These are phyloP conservation scores for Zelonia costaricensis DNA, from an alignment of 208 protist genomes.

Conservation along the genomic window DNA sequence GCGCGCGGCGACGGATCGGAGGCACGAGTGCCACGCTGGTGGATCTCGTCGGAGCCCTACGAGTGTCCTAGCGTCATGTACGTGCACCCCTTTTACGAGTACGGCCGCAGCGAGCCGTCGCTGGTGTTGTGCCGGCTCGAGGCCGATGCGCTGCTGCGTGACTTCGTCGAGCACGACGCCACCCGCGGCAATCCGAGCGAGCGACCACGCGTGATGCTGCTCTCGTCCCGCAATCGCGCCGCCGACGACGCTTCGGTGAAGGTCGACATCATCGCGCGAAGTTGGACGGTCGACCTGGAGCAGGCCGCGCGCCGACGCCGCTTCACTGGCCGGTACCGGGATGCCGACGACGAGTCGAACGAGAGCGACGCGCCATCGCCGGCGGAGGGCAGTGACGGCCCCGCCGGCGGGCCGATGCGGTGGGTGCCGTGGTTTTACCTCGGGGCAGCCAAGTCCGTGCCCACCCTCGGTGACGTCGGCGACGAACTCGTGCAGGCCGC, in stretches of 20 bases:
- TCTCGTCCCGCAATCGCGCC: neutral
- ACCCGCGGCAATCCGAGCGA: neutral
- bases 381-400: neutral
- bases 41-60: slow-evolving; percentile 10
- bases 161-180: slow-evolving; percentile 7
- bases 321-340: too few species aligned
- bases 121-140: slow-evolving; percentile 15
- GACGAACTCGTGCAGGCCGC: slow-evolving; percentile 10
- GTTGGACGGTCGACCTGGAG: slow-evolving; percentile 5
- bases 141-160: slow-evolving; percentile 18
- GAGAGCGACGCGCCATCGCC: too few species aligned
- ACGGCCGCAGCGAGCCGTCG: slow-evolving; percentile 7
- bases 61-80: slow-evolving; percentile 6
- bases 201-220: slow-evolving; percentile 11
- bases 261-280: slow-evolving; percentile 8
- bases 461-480: slow-evolving; percentile 1
- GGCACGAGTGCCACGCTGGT: slow-evolving; percentile 14
- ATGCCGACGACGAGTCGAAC: too few species aligned
- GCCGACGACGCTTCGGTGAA: neutral
- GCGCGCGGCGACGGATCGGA: slow-evolving; percentile 7
- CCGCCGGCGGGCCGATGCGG: neutral
- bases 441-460: neutral
- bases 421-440: slow-evolving; percentile 13
- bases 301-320: neutral
- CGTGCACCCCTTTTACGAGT: slow-evolving; percentile 12